phyloP scores from a whole-genome alignment of 352 stramenopile species.

The Phytophthora pinifolia region DNA sequence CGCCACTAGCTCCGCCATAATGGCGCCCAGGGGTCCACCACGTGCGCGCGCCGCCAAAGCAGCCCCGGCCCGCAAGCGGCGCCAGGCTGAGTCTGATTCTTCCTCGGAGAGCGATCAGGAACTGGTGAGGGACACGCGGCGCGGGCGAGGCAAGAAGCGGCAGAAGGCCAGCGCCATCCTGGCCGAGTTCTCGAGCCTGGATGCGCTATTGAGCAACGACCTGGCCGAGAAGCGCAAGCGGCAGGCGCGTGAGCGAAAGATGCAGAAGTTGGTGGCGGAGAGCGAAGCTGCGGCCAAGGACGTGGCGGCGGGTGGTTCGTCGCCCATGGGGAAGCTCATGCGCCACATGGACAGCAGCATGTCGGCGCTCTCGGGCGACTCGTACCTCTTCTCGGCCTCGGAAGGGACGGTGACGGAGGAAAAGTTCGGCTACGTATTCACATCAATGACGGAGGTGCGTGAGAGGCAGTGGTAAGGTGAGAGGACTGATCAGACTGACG shows the following conservation, averaged over 20 bases:
- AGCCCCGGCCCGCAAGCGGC: constrained; percentile 16
- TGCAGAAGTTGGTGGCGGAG: constrained; percentile 63
- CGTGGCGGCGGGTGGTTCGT: constrained; percentile 15
- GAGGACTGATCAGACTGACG: neutral
- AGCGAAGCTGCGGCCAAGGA: constrained; percentile 31
- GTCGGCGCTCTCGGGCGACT: constrained; percentile 66
- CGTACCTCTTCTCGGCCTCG: constrained; percentile 49
- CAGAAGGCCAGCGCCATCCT: constrained; percentile 43
- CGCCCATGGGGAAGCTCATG: constrained; percentile 62
- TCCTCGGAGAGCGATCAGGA: constrained; percentile 41
- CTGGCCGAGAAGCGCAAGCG: constrained; percentile 60
- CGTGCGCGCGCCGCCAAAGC: constrained; percentile 12
- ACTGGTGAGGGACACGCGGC: constrained; percentile 47
- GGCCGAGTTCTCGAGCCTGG: constrained; percentile 70
- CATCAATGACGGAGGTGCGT: constrained; percentile 60
- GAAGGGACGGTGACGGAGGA: constrained; percentile 48
- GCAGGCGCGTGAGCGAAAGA: constrained; percentile 48
- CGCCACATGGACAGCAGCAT: constrained; percentile 72
- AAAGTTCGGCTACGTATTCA: constrained; percentile 85
- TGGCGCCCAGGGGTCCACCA: constrained; percentile 12
- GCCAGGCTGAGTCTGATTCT: constrained; percentile 4
- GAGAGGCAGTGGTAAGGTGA: neutral
- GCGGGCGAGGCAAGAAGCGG: constrained; percentile 30
- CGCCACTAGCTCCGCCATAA: too few relatives aligned
- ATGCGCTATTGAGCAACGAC: constrained; percentile 72